Base-by-base conservation (phyloP, 1,284 basidiomycete genomes). In the Phellopilus nigrolimitatus region DNA sequence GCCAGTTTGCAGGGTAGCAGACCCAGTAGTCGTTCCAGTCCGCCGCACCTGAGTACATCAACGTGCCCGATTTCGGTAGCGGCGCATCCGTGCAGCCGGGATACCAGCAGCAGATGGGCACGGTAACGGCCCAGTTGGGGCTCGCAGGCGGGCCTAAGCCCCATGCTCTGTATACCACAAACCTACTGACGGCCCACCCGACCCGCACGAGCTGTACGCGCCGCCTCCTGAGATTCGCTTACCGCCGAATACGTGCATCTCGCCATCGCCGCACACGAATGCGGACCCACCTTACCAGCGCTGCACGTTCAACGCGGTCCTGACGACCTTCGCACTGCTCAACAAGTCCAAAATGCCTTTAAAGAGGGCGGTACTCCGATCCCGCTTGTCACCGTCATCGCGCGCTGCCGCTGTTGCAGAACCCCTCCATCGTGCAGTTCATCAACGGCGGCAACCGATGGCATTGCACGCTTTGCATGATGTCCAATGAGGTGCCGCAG, bases 401-500 rank as follows among this genome's bases (percentile, higher is more conserved):
- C 97, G 42, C 89, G 97, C 40, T 99, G 97, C 71, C 82, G 97
- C 57, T 83, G 95, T 34, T 99, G 97, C 78, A 82, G 97, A 63
- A 92, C 93, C 37, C 99, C 67, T 95, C 97, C 3, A 99, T 92
- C 65, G 95, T 98, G 37, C 92, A 94, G 61, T 99, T 99, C 67
- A 94, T 97, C 64, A 97, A 99, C 66, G 94, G 94, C 56, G 97
- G 97, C 30, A 95, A 94, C 69, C 82, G 85, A 56, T 98, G 97
- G 97, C 91, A 97, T 67, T 99, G 97, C 69, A 97, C 93, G 73
- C 95, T 99, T 92, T 99, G 97, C 71, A 92, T 89, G 62, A 86
- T 99, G 79, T 91, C 91, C 53, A 99, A 99, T 68, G 97, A 99
- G 69, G 95, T 99, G 1, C 97, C 97, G 6, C 95, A 98, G 65